Evolutionary conservation across 2,329 filamentous ascomycete genomes (phyloP).

Genomic region (Epichloe coenophiala): DNA sequence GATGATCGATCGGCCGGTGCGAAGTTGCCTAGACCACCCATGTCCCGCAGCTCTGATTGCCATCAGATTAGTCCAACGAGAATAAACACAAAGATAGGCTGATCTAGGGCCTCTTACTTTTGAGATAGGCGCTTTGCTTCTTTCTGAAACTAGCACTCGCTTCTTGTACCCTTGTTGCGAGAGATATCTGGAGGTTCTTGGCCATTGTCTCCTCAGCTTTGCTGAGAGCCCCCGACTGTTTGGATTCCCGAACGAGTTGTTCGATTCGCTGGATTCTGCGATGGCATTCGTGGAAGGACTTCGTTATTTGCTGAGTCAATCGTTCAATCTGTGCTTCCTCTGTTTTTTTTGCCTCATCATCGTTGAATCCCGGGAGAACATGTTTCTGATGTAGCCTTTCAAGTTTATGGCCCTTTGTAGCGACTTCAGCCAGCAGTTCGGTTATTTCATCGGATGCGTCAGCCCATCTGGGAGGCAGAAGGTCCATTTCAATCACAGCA

Average conservation of each 20-base stretch:
- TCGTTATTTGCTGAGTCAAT: slow-evolving; percentile 81
- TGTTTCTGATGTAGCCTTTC: slow-evolving; percentile 96
- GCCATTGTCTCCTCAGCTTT: slow-evolving; percentile 90
- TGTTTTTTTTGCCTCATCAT: slow-evolving; percentile 73
- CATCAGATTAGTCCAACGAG: not conserved
- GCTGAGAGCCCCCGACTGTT: slow-evolving; percentile 56
- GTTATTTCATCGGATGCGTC: slow-evolving; percentile 90
- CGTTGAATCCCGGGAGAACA: slow-evolving; percentile 89
- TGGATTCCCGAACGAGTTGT: slow-evolving; percentile 70
- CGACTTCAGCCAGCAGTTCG: slow-evolving; percentile 67
- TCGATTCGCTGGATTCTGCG: slow-evolving; percentile 79
- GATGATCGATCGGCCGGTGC: slow-evolving; percentile 36
- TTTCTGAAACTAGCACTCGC: slow-evolving; percentile 87
- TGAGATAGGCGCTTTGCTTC: slow-evolving; percentile 92
- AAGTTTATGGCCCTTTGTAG: slow-evolving; percentile 68
- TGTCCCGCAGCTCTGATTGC: slow-evolving; percentile 55
- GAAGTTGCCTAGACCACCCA: slow-evolving; percentile 45
- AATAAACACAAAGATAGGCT: slow-evolving; percentile 2
- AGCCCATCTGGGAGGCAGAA: slow-evolving; percentile 88
- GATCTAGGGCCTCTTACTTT: slow-evolving; percentile 44
- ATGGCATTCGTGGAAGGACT: slow-evolving; percentile 81
- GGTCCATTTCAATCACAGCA: slow-evolving; percentile 95
- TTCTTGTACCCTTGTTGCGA: slow-evolving; percentile 80
- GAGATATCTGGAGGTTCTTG: slow-evolving; percentile 83
- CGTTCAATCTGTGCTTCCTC: slow-evolving; percentile 86